Conservation (phyloP, 176 grass and related monocot species). For the Cymbopogon citratus region DNA sequence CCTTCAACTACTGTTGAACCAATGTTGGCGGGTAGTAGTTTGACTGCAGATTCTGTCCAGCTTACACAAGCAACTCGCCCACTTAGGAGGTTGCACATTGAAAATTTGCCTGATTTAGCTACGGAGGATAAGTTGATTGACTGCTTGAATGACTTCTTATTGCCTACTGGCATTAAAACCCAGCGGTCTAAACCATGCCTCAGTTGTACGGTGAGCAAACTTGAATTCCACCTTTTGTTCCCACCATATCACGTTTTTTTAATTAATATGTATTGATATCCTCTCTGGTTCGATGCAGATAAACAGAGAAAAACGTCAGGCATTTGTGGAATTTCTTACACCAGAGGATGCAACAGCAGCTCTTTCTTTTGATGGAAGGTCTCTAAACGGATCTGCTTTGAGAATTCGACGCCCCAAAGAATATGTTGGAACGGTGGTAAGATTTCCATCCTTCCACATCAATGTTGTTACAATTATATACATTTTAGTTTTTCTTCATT, state of each 20-base stretch:
- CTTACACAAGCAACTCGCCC: constrained; percentile 88
- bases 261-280: constrained; percentile 5
- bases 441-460: constrained; percentile 32
- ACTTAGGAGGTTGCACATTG: constrained; percentile 71
- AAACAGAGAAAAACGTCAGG: constrained; percentile 90
- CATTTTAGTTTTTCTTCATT: constrained; percentile 10
- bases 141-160: constrained; percentile 74
- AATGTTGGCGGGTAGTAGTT: constrained; percentile 37
- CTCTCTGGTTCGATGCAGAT: constrained; percentile 51
- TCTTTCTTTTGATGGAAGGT: constrained; percentile 84
- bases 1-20: constrained; percentile 27
- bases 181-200: constrained; percentile 75
- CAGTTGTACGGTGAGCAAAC: constrained; percentile 65
- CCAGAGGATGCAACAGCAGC: constrained; percentile 88
- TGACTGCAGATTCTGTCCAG: constrained; percentile 66
- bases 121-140: constrained; percentile 74
- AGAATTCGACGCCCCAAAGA: constrained; percentile 91
- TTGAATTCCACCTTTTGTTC: constrained; percentile 5
- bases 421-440: constrained; percentile 85
- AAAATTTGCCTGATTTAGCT: constrained; percentile 63
- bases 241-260: constrained; percentile 18
- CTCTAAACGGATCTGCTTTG: constrained; percentile 60
- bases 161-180: constrained; percentile 40
- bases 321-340: constrained; percentile 95
- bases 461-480: constrained; percentile 10